Percentiles rank a stretch among this genome's conserved stretches.
Evolutionary conservation across 495 filamentous ascomycete genomes (phyloP).

Genomic region (Trichoderma reesei): DNA sequence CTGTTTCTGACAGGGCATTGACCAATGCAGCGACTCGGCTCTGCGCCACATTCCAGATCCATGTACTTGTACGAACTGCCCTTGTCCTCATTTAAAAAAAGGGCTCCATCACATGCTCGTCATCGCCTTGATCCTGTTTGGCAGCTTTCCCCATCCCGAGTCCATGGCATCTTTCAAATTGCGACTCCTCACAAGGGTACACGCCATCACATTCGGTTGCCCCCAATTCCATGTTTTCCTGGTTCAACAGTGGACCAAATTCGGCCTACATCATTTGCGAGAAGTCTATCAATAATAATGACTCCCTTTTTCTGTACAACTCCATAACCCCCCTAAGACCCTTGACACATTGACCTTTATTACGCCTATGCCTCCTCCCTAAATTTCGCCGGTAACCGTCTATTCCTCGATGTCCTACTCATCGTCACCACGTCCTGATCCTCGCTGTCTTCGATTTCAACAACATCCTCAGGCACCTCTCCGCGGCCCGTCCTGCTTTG

Average conservation of each 20-base stretch:
- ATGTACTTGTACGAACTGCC: not conserved
- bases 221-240: not conserved
- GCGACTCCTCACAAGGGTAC: not conserved
- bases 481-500: not conserved
- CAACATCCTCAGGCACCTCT: not conserved
- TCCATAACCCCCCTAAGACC: not conserved
- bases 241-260: not conserved
- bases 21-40: not conserved
- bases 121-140: not conserved
- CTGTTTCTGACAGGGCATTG: not conserved
- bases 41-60: not conserved
- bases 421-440: not conserved
- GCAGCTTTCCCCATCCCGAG: no score
- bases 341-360: not conserved
- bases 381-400: not conserved
- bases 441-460: constrained; percentile 2
- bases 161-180: not conserved
- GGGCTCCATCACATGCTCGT: not conserved
- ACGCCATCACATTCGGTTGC: not conserved
- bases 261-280: not conserved
- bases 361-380: not conserved
- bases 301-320: not conserved
- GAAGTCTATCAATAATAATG: not conserved
- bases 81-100: not conserved
- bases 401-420: not conserved